phyloP scores from a whole-genome alignment of 257 asterid genomes.

The Penstemon davidsonii region DNA sequence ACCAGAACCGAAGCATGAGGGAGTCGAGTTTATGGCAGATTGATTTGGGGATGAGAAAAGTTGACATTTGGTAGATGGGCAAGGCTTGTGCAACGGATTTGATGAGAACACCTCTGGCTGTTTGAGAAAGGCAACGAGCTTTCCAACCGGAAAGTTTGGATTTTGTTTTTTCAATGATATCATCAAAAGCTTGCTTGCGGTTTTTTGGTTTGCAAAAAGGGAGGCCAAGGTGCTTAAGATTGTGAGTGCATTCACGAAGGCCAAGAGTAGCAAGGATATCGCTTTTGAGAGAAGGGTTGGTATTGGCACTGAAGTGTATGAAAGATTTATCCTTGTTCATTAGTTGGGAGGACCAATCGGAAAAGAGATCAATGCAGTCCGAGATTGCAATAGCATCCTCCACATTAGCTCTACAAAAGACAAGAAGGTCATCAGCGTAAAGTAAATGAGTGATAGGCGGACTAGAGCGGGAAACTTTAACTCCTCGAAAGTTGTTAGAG shows the following conservation, averaged over 20 bases:
- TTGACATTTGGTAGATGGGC: neutral
- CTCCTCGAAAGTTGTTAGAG: too few relatives aligned
- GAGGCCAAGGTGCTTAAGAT: neutral
- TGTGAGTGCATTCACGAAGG: too few relatives aligned
- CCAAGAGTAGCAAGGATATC: too few relatives aligned
- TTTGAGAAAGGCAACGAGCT: neutral
- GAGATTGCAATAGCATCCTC: too few relatives aligned
- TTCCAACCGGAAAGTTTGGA: neutral
- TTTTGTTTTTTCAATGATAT: too few relatives aligned
- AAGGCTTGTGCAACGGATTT: neutral
- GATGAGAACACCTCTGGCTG: neutral
- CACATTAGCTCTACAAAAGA: neutral
- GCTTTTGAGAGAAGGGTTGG: too few relatives aligned
- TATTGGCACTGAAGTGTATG: too few relatives aligned
- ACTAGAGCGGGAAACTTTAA: neutral
- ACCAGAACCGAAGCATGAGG: neutral
- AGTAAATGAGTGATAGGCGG: neutral
- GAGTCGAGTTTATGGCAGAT: neutral
- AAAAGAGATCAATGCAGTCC: too few relatives aligned
- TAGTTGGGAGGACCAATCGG: too few relatives aligned
- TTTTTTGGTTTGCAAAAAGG: neutral
- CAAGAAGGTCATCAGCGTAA: neutral
- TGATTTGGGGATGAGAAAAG: neutral
- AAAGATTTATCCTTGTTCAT: too few relatives aligned
- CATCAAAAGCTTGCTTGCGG: too few relatives aligned